Conservation (phyloP, 441 rosid species). For the Aleurites moluccanus region DNA sequence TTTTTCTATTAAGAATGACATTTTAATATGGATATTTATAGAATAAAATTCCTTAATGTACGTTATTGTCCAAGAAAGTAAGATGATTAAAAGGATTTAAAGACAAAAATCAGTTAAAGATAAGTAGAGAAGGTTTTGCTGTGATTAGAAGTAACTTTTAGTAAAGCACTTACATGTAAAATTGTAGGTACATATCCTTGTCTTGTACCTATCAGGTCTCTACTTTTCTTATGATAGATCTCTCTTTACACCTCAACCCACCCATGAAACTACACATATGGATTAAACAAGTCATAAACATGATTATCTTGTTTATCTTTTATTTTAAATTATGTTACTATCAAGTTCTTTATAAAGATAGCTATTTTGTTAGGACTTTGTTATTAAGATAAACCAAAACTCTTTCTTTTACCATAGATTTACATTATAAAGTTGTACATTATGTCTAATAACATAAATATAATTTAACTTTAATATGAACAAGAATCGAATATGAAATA, state of each 20-base stretch:
- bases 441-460: no score
- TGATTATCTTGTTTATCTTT: constrained; percentile 8
- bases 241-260: constrained; percentile 34
- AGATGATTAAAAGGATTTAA: not conserved
- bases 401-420: no score
- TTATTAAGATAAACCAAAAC: constrained; percentile 4
- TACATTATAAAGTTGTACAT: no score
- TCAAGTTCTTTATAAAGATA: not conserved
- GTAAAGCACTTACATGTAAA: not conserved
- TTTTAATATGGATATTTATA: no score
- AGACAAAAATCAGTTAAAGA: not conserved
- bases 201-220: constrained; percentile 25
- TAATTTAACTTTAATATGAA: no score
- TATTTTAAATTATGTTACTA: not conserved
- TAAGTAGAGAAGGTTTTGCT: not conserved
- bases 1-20: no score
- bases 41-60: no score
- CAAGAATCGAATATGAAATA: no score
- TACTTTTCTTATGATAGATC: constrained; percentile 22
- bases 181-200: constrained; percentile 33
- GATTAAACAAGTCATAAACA: not conserved
- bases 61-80: no score
- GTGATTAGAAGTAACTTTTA: not conserved
- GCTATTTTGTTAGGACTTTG: not conserved
- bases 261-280: constrained; percentile 10